Conservation (phyloP, 441 rosid species). For the Bocquillonia castaneifolia region DNA sequence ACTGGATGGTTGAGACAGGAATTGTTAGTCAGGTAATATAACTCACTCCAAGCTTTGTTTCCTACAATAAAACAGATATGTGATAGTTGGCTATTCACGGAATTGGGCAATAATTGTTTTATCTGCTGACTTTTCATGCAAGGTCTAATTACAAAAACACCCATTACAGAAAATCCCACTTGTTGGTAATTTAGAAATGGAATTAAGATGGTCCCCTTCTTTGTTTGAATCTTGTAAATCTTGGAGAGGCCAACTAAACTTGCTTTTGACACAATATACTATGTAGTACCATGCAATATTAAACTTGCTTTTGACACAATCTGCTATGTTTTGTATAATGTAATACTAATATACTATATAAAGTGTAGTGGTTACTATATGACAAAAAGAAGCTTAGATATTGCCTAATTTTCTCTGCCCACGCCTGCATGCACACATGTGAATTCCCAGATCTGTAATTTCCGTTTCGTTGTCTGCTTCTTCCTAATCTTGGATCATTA, state of each 20-base stretch:
- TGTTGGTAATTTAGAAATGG: conserved; percentile 9
- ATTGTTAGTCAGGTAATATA: conserved; percentile 67
- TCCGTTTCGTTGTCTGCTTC: conserved; percentile 45
- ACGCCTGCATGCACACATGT: conserved; percentile 41
- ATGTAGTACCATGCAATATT: conserved; percentile 21
- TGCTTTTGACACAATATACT: conserved; percentile 27
- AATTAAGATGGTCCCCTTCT: conserved; percentile 21
- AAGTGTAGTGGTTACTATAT: conserved; percentile 25
- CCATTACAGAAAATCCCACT: conserved; percentile 1
- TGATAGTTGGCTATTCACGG: not conserved
- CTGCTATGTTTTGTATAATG: no score
- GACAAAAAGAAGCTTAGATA: conserved; percentile 36
- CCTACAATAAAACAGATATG: not conserved
- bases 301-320: no score
- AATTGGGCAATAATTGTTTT: not conserved
- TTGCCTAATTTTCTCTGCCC: conserved; percentile 33
- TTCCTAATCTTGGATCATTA: conserved; percentile 24
- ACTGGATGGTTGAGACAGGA: conserved; percentile 94
- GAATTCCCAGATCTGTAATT: conserved; percentile 36
- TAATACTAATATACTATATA: no score
- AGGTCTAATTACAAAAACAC: not conserved
- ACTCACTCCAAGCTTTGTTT: not conserved
- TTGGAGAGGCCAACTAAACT: conserved; percentile 14
- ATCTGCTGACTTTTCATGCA: not conserved
- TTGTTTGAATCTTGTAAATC: conserved; percentile 11